A percentile compares a stretch with the other conserved stretches of the same genome.
Conservation (phyloP, 2,329 filamentous ascomycete genomes). For the Colletotrichum falcatum region DNA sequence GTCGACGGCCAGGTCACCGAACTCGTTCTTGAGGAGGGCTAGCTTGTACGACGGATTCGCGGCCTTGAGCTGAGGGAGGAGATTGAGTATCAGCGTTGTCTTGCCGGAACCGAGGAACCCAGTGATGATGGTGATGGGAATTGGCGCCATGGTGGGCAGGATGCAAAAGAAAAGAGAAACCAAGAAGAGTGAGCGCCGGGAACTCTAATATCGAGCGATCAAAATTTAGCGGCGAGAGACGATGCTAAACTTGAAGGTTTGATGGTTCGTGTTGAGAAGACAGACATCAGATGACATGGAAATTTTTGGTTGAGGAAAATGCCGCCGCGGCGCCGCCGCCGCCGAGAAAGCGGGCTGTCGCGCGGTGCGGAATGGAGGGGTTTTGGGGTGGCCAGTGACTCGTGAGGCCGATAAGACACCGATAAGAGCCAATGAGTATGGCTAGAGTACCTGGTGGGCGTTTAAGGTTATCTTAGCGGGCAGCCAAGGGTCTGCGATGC, state of each 20-base stretch:
- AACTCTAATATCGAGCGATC: background rate
- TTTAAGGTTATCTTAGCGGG: constrained; percentile 42
- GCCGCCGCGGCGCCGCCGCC: constrained; percentile 32
- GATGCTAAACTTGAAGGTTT: constrained; percentile 12
- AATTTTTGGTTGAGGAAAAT: constrained; percentile 37
- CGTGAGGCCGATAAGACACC: constrained; percentile 24
- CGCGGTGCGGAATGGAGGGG: constrained; percentile 30
- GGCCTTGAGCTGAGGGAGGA: constrained; percentile 88
- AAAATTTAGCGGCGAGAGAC: background rate
- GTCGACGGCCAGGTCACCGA: constrained; percentile 94
- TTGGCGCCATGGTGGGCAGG: constrained; percentile 68
- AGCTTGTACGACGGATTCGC: constrained; percentile 82
- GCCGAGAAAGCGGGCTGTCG: constrained; percentile 13
- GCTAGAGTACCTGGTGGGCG: background rate
- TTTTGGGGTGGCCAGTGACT: background rate
- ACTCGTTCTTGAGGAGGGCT: constrained; percentile 97
- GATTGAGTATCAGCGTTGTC: constrained; percentile 94
- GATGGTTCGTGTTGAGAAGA: constrained; percentile 28
- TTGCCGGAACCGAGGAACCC: constrained; percentile 97
- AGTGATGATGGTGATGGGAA: constrained; percentile 93
- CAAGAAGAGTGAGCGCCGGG: background rate
- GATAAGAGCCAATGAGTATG: constrained; percentile 32
- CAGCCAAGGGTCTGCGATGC: constrained; percentile 32
- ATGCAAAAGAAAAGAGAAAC: background rate
- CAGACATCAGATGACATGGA: constrained; percentile 31